A percentile compares a stretch with the other conserved stretches of the same genome.
These are phyloP conservation scores for Cladosporium sp. DNA, from an alignment of 2,329 filamentous ascomycete genomes.

Conservation along the genomic window DNA sequence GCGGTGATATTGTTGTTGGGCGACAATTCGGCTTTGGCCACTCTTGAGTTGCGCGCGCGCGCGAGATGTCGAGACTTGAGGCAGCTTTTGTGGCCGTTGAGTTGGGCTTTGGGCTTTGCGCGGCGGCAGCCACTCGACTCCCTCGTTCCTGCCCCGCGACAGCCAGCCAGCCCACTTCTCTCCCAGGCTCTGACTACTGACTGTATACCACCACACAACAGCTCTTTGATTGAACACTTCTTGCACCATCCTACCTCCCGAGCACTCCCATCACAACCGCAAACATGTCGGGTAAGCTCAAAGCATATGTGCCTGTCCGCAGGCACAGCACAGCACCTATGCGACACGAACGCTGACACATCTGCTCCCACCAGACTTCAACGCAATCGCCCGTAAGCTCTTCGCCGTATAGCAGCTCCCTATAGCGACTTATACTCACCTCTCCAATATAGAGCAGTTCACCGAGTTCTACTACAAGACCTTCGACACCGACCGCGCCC, in stretches of 20 bases:
- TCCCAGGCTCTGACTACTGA: background rate
- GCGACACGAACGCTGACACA: conserved; percentile 5
- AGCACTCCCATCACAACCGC: background rate
- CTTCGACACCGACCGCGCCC: conserved; percentile 72
- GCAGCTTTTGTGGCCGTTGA: conserved; percentile 2
- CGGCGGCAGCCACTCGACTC: background rate
- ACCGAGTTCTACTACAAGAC: conserved; percentile 86
- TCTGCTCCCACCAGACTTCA: conserved; percentile 32
- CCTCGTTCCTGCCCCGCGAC: conserved; percentile 3
- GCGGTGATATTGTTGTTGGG: background rate
- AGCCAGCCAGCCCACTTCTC: conserved; percentile 3
- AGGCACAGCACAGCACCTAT: background rate
- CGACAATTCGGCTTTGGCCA: background rate
- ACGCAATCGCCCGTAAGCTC: conserved; percentile 31
- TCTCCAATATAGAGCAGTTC: conserved; percentile 71
- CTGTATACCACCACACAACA: conserved; percentile 1
- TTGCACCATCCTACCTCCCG: background rate
- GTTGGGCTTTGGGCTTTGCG: background rate
- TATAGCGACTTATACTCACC: conserved; percentile 9
- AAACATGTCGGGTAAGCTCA: conserved; percentile 28
- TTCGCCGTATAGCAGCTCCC: background rate
- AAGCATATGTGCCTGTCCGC: background rate
- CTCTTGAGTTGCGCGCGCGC: background rate
- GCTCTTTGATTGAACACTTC: background rate
- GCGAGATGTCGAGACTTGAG: conserved; percentile 6